phyloP scores from a whole-genome alignment of 2,329 filamentous ascomycete genomes.

The Verruconis gallopava region DNA sequence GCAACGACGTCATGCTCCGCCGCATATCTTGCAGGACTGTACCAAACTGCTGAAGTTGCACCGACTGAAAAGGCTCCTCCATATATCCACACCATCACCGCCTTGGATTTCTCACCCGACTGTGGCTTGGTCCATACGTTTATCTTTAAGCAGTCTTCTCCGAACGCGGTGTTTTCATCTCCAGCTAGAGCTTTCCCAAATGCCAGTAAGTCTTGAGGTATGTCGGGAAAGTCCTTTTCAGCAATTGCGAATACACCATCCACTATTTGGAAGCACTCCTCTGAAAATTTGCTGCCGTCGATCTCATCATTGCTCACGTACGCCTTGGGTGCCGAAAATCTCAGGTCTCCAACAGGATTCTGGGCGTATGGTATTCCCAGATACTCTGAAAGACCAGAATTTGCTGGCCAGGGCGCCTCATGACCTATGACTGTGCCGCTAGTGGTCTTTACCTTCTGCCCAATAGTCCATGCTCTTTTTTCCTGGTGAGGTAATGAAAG shows the following conservation, averaged over 20 bases:
- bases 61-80: constrained; percentile 5
- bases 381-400: constrained; percentile 19
- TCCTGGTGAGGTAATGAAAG: no score
- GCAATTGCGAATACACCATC: not conserved
- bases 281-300: constrained; percentile 4
- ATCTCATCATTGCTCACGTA: constrained; percentile 17
- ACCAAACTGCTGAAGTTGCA: constrained; percentile 10
- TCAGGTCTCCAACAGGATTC: constrained; percentile 21
- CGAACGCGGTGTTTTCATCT: constrained; percentile 5
- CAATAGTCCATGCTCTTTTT: constrained; percentile 10
- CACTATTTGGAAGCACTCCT: not conserved
- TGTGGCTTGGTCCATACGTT: constrained; percentile 10
- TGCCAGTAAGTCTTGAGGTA: no score
- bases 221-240: no score
- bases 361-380: constrained; percentile 25
- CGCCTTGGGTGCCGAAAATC: constrained; percentile 21
- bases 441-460: constrained; percentile 20
- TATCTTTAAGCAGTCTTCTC: constrained; percentile 8
- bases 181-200: not conserved
- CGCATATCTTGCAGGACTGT: constrained; percentile 19
- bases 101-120: constrained; percentile 6
- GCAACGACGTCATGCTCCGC: constrained; percentile 20
- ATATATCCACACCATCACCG: constrained; percentile 8
- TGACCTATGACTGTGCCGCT: constrained; percentile 23
- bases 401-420: constrained; percentile 16